Percentiles rank a stretch among this genome's conserved stretches.
phyloP scores from a whole-genome alignment of 108 stramenopile genomes.

The Pseudonitzschia pungens region DNA sequence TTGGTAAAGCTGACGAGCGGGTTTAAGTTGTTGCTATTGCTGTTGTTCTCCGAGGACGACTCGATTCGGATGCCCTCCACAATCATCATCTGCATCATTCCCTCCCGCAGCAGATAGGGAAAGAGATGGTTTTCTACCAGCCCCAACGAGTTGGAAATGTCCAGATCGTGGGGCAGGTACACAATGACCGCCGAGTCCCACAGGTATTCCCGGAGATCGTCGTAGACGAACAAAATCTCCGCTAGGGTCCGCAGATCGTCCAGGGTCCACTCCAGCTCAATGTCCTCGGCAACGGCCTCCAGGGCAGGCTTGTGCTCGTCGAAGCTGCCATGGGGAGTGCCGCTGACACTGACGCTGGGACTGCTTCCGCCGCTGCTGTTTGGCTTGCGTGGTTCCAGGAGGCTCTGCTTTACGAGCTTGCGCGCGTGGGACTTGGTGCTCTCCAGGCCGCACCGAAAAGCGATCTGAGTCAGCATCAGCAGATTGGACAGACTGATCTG shows the following conservation, averaged over 20 bases:
- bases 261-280: constrained; percentile 28
- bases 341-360: no score
- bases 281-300: not conserved
- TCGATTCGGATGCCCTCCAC: constrained; percentile 12
- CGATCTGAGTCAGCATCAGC: constrained; percentile 22
- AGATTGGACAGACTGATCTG: constrained; percentile 17
- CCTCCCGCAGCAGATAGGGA: constrained; percentile 34
- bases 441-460: constrained; percentile 18
- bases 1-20: no score
- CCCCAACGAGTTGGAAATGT: constrained; percentile 17
- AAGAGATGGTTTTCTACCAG: constrained; percentile 26
- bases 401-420: constrained; percentile 8
- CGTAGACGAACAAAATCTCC: constrained; percentile 2
- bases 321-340: not conserved
- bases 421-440: constrained; percentile 14
- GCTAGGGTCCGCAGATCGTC: constrained; percentile 23
- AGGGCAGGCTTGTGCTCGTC: not conserved
- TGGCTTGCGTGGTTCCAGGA: constrained; percentile 13
- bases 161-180: constrained; percentile 36
- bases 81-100: constrained; percentile 37
- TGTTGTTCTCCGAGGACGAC: not conserved
- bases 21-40: not conserved
- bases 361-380: no score
- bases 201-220: constrained; percentile 28
- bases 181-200: constrained; percentile 31